Base-by-base conservation (phyloP, 768 basidiomycete species). In the Chalciporus sphaerocephalus region DNA sequence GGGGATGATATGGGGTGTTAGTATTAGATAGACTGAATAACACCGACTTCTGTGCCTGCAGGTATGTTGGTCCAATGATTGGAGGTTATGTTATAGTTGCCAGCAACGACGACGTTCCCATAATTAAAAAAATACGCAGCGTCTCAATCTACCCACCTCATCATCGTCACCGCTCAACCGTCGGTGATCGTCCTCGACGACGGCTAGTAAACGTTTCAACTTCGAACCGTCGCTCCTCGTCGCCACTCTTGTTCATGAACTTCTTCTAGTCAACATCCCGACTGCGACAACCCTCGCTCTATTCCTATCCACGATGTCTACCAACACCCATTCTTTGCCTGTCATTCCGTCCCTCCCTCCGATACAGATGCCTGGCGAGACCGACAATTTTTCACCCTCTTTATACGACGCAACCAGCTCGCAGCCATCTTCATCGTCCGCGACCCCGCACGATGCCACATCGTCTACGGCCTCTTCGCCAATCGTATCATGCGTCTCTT, bases 261-360 rank as follows among this genome's bases (percentile, higher is more conserved):
- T 30, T 28, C 27, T 5, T 32, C n/a, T 32, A n/a, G n/a, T 32
- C 30, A 4, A 32, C 30, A 15, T 15, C 30, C 15, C 15, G 30
- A 32, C 30, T 32, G 30, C 30, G 30, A n/a, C n/a, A 32, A 15
- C 10, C 13, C 10, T n/a, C 30, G 15, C 30, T 6, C 33, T 30
- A 50, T 46, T 49, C 56, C 38, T 47, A 47, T 35, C 43, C n/a
- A 46, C 46, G 42, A 64, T 64, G 63, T 46, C 52, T 27, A 44
- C 46, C 34, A 50, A 25, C 44, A 47, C 54, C 40, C 66, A 54
- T 50, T 56, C 66, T 11, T 48, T 65, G 32, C 64, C 64, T 22
- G 59, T 55, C 39, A 72, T 74, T 45, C 73, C 74, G 36, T 60
- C 70, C 12, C 68, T 74, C 24, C 71, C 73, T 38, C 73, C 73